phyloP scores from a whole-genome alignment of 23 red algal genomes.

The Gracilaria caudata region DNA sequence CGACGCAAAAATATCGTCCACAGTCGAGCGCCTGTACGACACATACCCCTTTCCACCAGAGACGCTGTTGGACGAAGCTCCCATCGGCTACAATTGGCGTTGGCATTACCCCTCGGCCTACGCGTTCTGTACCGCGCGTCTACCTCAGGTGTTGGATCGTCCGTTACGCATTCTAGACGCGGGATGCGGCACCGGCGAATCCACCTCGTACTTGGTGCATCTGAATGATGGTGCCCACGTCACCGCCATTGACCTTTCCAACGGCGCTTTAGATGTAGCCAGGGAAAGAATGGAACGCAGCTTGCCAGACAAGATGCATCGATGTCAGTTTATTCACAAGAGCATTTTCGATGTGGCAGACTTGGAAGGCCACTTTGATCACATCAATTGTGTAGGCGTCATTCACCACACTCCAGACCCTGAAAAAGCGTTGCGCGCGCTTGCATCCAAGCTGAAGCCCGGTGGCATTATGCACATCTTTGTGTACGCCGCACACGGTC shows the following conservation, averaged over 20 bases:
- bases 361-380: constrained; percentile 85
- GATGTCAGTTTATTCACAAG: constrained; percentile 64
- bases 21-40: constrained; percentile 89
- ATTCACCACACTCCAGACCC: constrained; percentile 99
- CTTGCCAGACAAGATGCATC: constrained; percentile 51
- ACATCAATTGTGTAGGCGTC: constrained; percentile 99
- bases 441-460: constrained; percentile 79
- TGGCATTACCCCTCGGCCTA: constrained; percentile 99
- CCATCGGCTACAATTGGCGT: constrained; percentile 99
- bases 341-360: constrained; percentile 83
- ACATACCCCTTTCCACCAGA: constrained; percentile 96
- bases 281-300: constrained; percentile 78
- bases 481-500: constrained; percentile 93
- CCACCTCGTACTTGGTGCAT: constrained; percentile 95
- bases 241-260: constrained; percentile 86
- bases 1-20: constrained; percentile 63
- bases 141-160: constrained; percentile 22
- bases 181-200: constrained; percentile 96
- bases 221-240: constrained; percentile 89
- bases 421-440: constrained; percentile 67
- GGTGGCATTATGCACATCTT: constrained; percentile 97
- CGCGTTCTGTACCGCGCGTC: constrained; percentile 87
- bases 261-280: constrained; percentile 81
- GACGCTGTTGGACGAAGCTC: constrained; percentile 81
- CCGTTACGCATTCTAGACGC: constrained; percentile 92